Base-by-base conservation (phyloP, 192 early-diverging fungal species). In the Chytriomyces sp. region DNA sequence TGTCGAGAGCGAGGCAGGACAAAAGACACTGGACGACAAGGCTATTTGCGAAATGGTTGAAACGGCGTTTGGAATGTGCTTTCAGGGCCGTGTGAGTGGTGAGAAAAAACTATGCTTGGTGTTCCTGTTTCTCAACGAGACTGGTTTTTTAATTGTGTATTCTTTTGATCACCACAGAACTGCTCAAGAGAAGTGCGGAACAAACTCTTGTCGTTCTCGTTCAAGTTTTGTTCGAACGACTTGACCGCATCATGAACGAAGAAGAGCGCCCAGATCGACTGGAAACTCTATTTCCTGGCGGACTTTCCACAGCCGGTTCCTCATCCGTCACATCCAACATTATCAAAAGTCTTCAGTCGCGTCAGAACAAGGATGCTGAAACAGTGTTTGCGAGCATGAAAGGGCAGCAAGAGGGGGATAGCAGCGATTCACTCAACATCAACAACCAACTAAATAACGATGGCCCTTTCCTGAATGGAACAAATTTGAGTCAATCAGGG, bases 1-100 rank as follows among this genome's bases (percentile, higher is more conserved):
- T 6, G 83, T 95, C 50, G 89, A 86, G 11, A 83, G 81, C 16
- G 66, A 95, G 20, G 80, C 77, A 5, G 93, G 77, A 79, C 89
- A 69, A 89, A 91, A 76, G 89, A 93, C 61, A 67, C 80, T 99
- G 44, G 92, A 92, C 64, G 97, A 99, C 80, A 95, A 95, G 79
- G 91, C 92, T 13, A 90, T 98, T 13, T 99, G 97, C 80, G 95
- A 95, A 76, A 97, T 98, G 89, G 94, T 98, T 81, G 97, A 99
- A 86, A 95, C 95, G 23, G 95, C 93, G 16, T 90, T 99, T 67
- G 95, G 94, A 79, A 96, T 99, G 94, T 94, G 94, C 80, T 98
- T 97, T 81, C 97, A 97, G 85, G 91, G 92, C 76, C 84, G 96
- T 60, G 79, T 97, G 20, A 95, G 92, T 80, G 96, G 82, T 87